phyloP scores from a whole-genome alignment of 768 basidiomycete species.

The Pulveroboletus sp. region DNA sequence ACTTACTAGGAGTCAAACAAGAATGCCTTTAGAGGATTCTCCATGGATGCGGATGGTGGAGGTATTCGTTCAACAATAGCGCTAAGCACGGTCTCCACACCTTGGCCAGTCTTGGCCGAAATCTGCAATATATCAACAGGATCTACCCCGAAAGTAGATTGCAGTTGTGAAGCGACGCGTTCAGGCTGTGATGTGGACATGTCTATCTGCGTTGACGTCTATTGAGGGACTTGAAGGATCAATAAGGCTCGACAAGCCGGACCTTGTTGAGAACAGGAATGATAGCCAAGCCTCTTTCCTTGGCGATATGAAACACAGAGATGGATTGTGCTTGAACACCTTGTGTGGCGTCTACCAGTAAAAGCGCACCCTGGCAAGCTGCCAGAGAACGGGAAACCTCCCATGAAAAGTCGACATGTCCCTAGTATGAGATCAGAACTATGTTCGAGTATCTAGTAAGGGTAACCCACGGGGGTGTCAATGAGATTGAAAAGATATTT shows the following conservation, averaged over 20 bases:
- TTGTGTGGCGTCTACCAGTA: slow-evolving; percentile 93
- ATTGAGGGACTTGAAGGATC: slow-evolving; percentile 1
- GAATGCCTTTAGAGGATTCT: slow-evolving; percentile 70
- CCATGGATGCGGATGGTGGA: slow-evolving; percentile 55
- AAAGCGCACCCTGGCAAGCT: slow-evolving; percentile 86
- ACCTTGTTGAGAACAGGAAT: slow-evolving; percentile 95
- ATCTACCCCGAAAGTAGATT: slow-evolving; percentile 76
- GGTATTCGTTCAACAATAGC: slow-evolving; percentile 85
- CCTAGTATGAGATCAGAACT: slow-evolving; percentile 38
- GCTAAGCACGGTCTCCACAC: slow-evolving; percentile 70
- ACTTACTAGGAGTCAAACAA: slow-evolving; percentile 90
- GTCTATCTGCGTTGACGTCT: slow-evolving; percentile 60
- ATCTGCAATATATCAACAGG: slow-evolving; percentile 71
- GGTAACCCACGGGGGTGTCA: slow-evolving; percentile 76
- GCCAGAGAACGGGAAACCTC: slow-evolving; percentile 91
- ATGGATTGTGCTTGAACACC: slow-evolving; percentile 98
- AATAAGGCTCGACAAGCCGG: not conserved
- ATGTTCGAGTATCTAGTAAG: too few species aligned
- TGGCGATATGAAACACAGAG: slow-evolving; percentile 87
- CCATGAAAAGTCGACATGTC: slow-evolving; percentile 98
- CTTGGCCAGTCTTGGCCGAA: slow-evolving; percentile 89
- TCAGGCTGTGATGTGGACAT: slow-evolving; percentile 85
- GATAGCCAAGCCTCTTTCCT: slow-evolving; percentile 73
- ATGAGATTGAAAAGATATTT: slow-evolving; percentile 86
- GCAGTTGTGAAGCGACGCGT: slow-evolving; percentile 74